Percentiles rank a stretch among this genome's conserved stretches.
Conservation (phyloP, 192 early-diverging fungal species). For the Spizellomyces sp. region DNA sequence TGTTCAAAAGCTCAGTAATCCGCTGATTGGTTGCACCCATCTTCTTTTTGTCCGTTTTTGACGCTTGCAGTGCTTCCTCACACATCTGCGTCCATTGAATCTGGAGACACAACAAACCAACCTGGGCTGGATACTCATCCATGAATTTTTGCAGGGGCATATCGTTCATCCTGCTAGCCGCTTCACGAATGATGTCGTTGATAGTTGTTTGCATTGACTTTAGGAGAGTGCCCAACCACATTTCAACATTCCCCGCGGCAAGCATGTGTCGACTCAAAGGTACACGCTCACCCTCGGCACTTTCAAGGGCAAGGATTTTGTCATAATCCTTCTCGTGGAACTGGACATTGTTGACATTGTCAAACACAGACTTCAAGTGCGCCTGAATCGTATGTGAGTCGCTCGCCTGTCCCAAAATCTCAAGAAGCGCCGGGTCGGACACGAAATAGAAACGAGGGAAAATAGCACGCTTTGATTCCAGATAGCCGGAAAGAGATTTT, state of each 20-base stretch:
- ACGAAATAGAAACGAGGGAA: constrained; percentile 70
- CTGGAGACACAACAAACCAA: constrained; percentile 62
- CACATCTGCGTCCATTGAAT: constrained; percentile 65
- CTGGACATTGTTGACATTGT: constrained; percentile 58
- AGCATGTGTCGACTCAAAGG: constrained; percentile 57
- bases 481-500: constrained; percentile 64
- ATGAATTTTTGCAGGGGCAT: constrained; percentile 65
- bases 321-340: constrained; percentile 73
- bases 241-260: constrained; percentile 63
- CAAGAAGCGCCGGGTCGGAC: constrained; percentile 63
- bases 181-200: constrained; percentile 65
- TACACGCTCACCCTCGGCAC: constrained; percentile 63
- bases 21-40: constrained; percentile 60
- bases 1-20: constrained; percentile 63
- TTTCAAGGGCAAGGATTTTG: constrained; percentile 63
- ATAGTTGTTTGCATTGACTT: constrained; percentile 58
- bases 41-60: constrained; percentile 66
- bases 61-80: constrained; percentile 58
- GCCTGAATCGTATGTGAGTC: constrained; percentile 71
- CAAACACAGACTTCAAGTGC: constrained; percentile 63
- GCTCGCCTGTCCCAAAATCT: constrained; percentile 66
- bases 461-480: constrained; percentile 66
- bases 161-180: constrained; percentile 57
- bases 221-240: constrained; percentile 63
- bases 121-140: constrained; percentile 69